Base-by-base conservation (phyloP, 2,329 filamentous ascomycete genomes). In the Penicillium janthinellum region DNA sequence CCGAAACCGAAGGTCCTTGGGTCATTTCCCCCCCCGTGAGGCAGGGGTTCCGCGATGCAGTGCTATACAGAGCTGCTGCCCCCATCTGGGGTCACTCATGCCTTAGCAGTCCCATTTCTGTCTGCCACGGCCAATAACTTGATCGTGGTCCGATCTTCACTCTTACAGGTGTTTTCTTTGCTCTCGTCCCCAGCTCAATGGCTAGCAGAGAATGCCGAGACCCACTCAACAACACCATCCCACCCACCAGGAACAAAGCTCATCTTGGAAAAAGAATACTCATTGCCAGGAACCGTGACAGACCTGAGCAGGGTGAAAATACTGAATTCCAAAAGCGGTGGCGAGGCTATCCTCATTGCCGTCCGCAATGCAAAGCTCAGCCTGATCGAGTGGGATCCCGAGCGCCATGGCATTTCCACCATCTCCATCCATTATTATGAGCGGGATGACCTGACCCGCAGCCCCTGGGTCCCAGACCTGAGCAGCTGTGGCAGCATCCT, bases 351-450 rank as follows among this genome's bases (percentile, higher is more conserved):
- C 57, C 81, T 99, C 57, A 77, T 98, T 58, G 90, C 92, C 0
- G 90, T 94, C 77, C 90, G 90, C 71, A 92, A 96, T 78, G 95
- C 95, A 44, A 96, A 96, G 78, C 84, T 98, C 72, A 96, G 91
- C 76, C 82, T 99, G 75, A 84, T 96, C 57, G 91, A 97, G 79
- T 99, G 95, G 95, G 91, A 98, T 73, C 88, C 91, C 8, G 87
- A 90, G 73, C 87, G 86, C 66, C 84, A 90, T 76, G 86, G 86
- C 54, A 88, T 98, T 68, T 88, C 89, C 68, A 98, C 94, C 55
- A 86, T 95, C 64, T 98, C 94, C 54, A 94, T 99, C 70, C 95
- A 99, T 80, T 98, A 93, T 82, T 99, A 98, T 78, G 95, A 99
- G 76, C 91, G 95, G 74, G 93, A 97, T 72, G 93, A 96, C 73